Evolutionary conservation across 805 yeast genomes (phyloP).

Genomic region (Zygoascus tannicola): DNA sequence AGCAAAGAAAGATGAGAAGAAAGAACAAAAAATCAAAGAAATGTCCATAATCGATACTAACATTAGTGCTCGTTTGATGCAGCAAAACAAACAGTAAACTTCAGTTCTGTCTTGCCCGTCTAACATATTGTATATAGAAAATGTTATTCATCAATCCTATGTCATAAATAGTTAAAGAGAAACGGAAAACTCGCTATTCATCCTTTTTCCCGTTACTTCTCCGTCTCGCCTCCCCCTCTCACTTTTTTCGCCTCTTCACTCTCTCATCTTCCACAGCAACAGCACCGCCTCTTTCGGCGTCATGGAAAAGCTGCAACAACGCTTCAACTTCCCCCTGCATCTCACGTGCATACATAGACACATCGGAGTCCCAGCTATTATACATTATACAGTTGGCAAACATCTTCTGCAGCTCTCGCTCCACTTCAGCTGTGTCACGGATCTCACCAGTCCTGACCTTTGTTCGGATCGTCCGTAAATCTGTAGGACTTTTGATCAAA

Average conservation of each 20-base stretch:
- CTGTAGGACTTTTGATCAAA: constrained; percentile 55
- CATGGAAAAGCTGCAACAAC: constrained; percentile 43
- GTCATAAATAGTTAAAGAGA: background rate
- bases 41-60: no score
- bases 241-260: constrained; percentile 13
- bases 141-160: background rate
- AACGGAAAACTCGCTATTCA: no score
- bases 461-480: constrained; percentile 52
- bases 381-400: constrained; percentile 81
- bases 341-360: constrained; percentile 52
- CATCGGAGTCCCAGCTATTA: constrained; percentile 55
- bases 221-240: no score
- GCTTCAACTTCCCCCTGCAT: constrained; percentile 62
- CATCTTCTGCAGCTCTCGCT: constrained; percentile 64
- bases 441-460: constrained; percentile 52
- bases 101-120: no score
- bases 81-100: background rate
- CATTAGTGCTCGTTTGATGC: background rate
- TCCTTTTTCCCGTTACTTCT: no score
- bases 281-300: constrained; percentile 30
- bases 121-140: background rate
- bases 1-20: no score
- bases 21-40: no score
- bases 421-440: constrained; percentile 41
- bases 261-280: constrained; percentile 15